Base-by-base conservation (phyloP, 2,329 filamentous ascomycete species). In the Coccinonectria pachysandricola region DNA sequence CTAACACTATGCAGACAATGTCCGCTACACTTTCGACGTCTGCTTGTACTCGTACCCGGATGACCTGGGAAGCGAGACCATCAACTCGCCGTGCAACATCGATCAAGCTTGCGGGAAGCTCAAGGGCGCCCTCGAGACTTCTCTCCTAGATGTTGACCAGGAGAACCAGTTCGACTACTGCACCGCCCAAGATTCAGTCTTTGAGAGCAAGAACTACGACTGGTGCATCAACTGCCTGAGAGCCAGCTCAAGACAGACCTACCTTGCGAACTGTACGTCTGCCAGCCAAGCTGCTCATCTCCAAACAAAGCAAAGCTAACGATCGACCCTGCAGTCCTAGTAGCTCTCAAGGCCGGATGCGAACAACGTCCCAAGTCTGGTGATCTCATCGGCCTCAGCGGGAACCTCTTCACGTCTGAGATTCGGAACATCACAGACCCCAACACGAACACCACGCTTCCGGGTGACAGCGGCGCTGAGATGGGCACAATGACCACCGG, bases 191-290 rank as follows among this genome's bases (percentile, higher is more conserved):
- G 40, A 50, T n/a, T 45, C 44, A 0, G 38, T 33, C 0, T 57
- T 66, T 15, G 35, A 40, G 5, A 40, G 46, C 2, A 12, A 39
- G 0, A 43, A 47, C 13, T 42, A 59, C 6, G 44, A 54, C 10
- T 35, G 51, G 0, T 69, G 66, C 21, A 40, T 57, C 2, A 39
- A 51, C 9, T 71, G 66, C 15, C 48, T 70, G 4, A 46, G 51
- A n/a, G 43, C 55, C 0, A 62, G 53, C 11, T 32, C 45, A 0
- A 39, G 54, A 5, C 60, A 65, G 26, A 42, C 34, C 3, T 68
- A 65, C 21, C 42, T 68, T 3, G 49, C 62, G 3, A 70, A 71
- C 37, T 69, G 66, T 69, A 44, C 34, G 64, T 26, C n/a, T 10
- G 8, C 18, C 11, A 19, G 12, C 19, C n/a, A n/a, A n/a, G n/a